A percentile compares a stretch with the other conserved stretches of the same genome.
These are phyloP conservation scores for Pulveroboletus frians DNA, from an alignment of 768 basidiomycete genomes.

Conservation along the genomic window DNA sequence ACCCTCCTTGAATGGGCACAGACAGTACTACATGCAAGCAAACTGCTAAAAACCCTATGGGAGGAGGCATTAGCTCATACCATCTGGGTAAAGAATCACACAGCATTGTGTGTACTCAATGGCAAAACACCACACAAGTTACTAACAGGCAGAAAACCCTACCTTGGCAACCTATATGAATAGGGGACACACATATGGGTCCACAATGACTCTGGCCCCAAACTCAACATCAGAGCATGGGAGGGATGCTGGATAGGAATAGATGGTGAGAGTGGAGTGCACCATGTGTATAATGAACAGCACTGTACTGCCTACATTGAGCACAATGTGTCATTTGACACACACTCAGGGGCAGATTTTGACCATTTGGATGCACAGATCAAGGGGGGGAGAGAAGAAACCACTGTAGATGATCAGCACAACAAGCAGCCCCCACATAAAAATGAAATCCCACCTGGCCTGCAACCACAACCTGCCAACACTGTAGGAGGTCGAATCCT, in stretches of 20 bases:
- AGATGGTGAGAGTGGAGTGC: not conserved
- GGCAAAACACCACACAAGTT: not conserved
- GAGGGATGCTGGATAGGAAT: not conserved
- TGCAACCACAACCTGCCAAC: no score
- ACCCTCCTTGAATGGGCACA: slow-evolving; percentile 14
- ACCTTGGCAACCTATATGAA: not conserved
- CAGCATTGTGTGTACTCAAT: not conserved
- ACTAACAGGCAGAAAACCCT: not conserved
- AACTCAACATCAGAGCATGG: not conserved
- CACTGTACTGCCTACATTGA: not conserved
- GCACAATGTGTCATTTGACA: not conserved
- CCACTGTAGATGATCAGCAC: not conserved
- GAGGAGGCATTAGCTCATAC: no score
- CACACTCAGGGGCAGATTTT: no score
- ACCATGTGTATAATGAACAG: not conserved
- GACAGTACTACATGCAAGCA: slow-evolving; percentile 13
- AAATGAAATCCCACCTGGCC: no score
- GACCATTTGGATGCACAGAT: no score
- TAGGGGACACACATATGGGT: not conserved
- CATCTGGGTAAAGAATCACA: no score
- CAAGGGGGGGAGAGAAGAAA: no score
- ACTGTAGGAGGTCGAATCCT: no score
- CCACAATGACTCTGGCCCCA: not conserved
- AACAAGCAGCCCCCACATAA: not conserved
- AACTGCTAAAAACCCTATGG: not conserved